Evolutionary conservation across 768 basidiomycete genomes (phyloP), one percentile per base, ranked within the genome.

Genomic region (Agaricus blazei): DNA sequence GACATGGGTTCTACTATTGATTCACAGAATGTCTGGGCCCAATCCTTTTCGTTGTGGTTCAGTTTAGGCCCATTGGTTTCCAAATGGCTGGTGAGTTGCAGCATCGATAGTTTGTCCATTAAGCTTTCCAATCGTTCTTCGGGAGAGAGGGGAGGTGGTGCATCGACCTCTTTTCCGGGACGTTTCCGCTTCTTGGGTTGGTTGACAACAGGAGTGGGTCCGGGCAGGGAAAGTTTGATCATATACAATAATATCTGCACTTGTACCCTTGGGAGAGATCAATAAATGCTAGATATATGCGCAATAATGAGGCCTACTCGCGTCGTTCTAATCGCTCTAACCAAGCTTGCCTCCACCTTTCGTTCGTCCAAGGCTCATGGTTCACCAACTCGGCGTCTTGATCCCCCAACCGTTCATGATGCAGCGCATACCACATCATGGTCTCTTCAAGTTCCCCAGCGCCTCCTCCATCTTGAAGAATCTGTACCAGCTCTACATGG

Each of bases 21-120:
- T 62, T 85, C 81, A 47, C 76, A 85, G 63, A 91, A 91, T 1
- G 65, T 58, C 64, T 91, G 90, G 70, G 82, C 83, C 89, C 90
- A 91, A 61, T 93, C 89, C 2, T 73, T 71, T 37, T 76, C 71
- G 19, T 74, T 48, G 56, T 57, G 59, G 51, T 62, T 47, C n/a
- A 27, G 50, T n/a, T 19, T 38, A 42, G 58, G 34, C 26, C 51
- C 27, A 40, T 57, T 52, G n/a, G 53, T 40, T 24, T 71, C 65
- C 11, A 79, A 63, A 3, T 62, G 65, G 26, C 72, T 68, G 54
- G 86, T 65, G 23, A 91, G 78, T 63, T 91, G 90, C 87, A 88
- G 89, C 70, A 79, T 83, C 3, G 85, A 87, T 6, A 92, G 67
- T 62, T 84, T 88, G 68, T 91, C 89, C 85, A 90, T 88, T 67